phyloP scores from a whole-genome alignment of 192 early-diverging fungal genomes.

The Diversispora epigaea region DNA sequence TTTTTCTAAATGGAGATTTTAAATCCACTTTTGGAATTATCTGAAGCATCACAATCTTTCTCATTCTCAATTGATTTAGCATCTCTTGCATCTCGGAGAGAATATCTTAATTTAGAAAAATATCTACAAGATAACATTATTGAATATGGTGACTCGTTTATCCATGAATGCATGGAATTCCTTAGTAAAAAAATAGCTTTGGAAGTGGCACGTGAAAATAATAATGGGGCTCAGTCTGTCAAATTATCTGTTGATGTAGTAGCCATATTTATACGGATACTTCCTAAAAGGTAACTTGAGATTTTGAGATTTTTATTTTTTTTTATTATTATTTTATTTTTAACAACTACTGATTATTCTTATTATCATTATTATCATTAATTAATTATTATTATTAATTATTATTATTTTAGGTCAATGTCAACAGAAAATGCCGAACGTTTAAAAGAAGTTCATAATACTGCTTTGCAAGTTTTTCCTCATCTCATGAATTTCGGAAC shows the following conservation, averaged over 20 bases:
- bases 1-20: conserved; percentile 53
- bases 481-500: conserved; percentile 46
- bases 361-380: not conserved
- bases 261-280: conserved; percentile 64
- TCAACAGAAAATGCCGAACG: conserved; percentile 61
- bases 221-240: conserved; percentile 41
- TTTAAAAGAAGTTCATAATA: conserved; percentile 58
- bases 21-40: conserved; percentile 65
- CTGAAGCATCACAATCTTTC: conserved; percentile 63
- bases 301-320: no score
- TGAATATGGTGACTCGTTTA: conserved; percentile 64
- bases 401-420: conserved; percentile 44
- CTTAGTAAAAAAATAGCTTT: conserved; percentile 61
- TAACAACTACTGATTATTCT: not conserved
- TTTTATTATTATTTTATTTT: no score
- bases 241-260: conserved; percentile 66
- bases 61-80: conserved; percentile 79
- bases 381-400: not conserved
- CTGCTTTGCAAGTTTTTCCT: conserved; percentile 53
- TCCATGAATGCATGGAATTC: conserved; percentile 73
- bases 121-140: conserved; percentile 76
- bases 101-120: conserved; percentile 81
- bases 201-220: conserved; percentile 50
- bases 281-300: conserved; percentile 54
- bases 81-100: conserved; percentile 71